These are phyloP conservation scores for Termitomyces sp. DNA, from an alignment of 768 basidiomycete genomes.

Conservation along the genomic window DNA sequence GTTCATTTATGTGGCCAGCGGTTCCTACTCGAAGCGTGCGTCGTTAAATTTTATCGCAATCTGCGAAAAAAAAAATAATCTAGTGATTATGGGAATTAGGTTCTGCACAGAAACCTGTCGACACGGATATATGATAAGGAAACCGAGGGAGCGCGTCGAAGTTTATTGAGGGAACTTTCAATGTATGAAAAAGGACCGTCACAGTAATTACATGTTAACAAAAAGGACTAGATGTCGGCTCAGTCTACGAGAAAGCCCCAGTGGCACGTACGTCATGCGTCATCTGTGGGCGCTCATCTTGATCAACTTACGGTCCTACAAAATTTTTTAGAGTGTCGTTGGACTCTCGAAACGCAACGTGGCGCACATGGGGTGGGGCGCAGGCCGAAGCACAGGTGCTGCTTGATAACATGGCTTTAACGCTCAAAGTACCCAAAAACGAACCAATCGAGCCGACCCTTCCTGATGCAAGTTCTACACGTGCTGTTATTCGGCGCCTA, in stretches of 20 bases:
- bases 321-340: neutral
- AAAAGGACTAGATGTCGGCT: constrained; percentile 7
- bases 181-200: constrained; percentile 19
- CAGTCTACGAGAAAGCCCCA: neutral
- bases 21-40: neutral
- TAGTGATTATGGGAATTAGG: constrained; percentile 1
- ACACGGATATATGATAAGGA: constrained; percentile 9
- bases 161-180: constrained; percentile 19
- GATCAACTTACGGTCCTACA: neutral
- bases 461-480: constrained; percentile 13
- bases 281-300: neutral
- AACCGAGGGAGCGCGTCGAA: constrained; percentile 1
- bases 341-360: neutral
- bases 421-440: constrained; percentile 11
- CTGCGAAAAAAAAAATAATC: too few species aligned
- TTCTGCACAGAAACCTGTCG: constrained; percentile 17
- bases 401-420: constrained; percentile 10
- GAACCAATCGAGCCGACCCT: constrained; percentile 13
- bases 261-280: constrained; percentile 8
- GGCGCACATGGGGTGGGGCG: neutral
- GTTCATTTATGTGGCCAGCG: constrained; percentile 17
- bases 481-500: neutral
- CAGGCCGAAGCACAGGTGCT: constrained; percentile 9
- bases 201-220: neutral
- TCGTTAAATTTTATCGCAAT: constrained; percentile 1